These are phyloP conservation scores for Xylaria digitata DNA, from an alignment of 2,329 filamentous ascomycete species.

Conservation along the genomic window DNA sequence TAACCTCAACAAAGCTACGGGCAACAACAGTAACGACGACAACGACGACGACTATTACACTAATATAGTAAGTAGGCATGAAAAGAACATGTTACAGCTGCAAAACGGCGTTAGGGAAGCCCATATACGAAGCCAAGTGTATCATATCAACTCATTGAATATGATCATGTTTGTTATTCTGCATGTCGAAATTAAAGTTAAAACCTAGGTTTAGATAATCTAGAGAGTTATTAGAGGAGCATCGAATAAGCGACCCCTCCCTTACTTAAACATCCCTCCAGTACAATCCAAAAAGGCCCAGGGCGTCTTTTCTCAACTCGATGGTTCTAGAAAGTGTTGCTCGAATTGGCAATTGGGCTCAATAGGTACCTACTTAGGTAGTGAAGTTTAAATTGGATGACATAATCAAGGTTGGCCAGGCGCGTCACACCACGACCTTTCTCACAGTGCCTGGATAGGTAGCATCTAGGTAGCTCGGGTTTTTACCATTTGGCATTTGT, in stretches of 20 bases:
- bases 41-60: no score
- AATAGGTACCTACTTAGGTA: no score
- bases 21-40: no score
- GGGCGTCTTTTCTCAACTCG: not conserved
- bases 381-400: slow-evolving; percentile 9
- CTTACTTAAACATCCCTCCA: not conserved
- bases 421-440: slow-evolving; percentile 2
- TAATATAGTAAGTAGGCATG: not conserved
- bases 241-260: not conserved
- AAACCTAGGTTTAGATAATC: not conserved
- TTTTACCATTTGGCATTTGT: slow-evolving; percentile 1
- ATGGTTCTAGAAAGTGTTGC: not conserved
- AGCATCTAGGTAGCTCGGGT: slow-evolving; percentile 11
- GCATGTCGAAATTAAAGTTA: not conserved
- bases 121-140: not conserved
- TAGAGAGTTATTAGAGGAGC: no score
- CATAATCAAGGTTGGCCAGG: slow-evolving; percentile 6
- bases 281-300: not conserved
- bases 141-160: no score
- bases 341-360: not conserved
- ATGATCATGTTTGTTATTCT: not conserved
- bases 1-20: no score
- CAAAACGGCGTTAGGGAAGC: not conserved
- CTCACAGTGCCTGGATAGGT: no score
- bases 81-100: not conserved